Conservation (phyloP, 108 stramenopile species). For the Skeletonema tropicum region DNA sequence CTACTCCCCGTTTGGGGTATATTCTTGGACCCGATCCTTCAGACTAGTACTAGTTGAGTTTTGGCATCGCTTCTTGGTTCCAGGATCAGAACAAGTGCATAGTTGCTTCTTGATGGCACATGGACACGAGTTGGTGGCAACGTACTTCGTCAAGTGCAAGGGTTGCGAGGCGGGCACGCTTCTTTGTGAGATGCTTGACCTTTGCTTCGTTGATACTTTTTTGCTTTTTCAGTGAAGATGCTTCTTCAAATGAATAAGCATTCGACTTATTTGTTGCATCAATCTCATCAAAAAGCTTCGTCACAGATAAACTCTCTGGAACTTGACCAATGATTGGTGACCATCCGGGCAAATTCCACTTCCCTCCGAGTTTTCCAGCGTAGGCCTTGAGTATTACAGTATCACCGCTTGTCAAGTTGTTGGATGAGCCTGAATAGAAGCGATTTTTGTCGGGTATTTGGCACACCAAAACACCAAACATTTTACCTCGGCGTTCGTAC, state of each 20-base stretch:
- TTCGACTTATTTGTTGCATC: background rate
- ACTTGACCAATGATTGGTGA: constrained; percentile 14
- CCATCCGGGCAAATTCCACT: constrained; percentile 29
- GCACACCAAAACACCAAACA: constrained; percentile 21
- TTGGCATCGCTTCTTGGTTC: too few relatives aligned
- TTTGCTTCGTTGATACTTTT: background rate
- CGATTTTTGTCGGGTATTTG: background rate
- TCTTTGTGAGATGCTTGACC: background rate
- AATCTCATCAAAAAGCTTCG: constrained; percentile 7
- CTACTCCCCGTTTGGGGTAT: too few relatives aligned
- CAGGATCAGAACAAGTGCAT: too few relatives aligned
- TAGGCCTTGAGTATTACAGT: constrained; percentile 21
- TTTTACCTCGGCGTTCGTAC: constrained; percentile 24
- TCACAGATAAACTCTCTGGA: constrained; percentile 11
- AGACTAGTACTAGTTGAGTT: too few relatives aligned
- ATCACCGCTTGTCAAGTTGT: background rate
- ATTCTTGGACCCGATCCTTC: too few relatives aligned
- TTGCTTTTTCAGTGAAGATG: too few relatives aligned
- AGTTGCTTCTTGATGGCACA: too few relatives aligned
- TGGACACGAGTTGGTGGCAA: constrained; percentile 10
- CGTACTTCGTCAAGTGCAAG: constrained; percentile 5
- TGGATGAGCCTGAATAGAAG: background rate
- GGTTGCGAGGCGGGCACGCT: constrained; percentile 12
- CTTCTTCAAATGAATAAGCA: background rate
- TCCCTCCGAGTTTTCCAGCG: constrained; percentile 22